Percentiles rank a stretch among this genome's conserved stretches.
phyloP scores from a whole-genome alignment of 1,284 basidiomycete species.

The Rugosomyces carneus region DNA sequence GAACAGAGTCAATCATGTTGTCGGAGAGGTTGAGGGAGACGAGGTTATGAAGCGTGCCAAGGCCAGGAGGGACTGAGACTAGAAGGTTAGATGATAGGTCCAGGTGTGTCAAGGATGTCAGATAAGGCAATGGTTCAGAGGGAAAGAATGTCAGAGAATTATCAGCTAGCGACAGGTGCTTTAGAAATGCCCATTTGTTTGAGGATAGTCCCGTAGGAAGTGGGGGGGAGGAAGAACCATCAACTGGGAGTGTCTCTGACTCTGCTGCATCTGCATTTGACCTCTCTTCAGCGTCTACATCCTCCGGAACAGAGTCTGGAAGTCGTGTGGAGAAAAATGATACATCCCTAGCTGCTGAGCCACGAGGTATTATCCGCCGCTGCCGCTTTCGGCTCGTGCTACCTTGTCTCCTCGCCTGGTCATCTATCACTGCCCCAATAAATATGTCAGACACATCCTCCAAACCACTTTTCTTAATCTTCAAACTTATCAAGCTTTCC shows the following conservation, averaged over 20 bases:
- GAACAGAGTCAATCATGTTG: slow-evolving; percentile 95
- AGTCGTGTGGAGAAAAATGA: slow-evolving; percentile 50
- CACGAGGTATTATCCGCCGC: slow-evolving; percentile 35
- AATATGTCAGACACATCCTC: slow-evolving; percentile 82
- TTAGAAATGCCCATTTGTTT: slow-evolving; percentile 74
- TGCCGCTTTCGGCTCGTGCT: slow-evolving; percentile 40
- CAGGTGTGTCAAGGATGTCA: slow-evolving; percentile 78
- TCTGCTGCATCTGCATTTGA: slow-evolving; percentile 18
- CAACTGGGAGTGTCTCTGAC: slow-evolving; percentile 15
- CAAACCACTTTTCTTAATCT: slow-evolving; percentile 71
- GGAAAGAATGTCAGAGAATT: slow-evolving; percentile 84
- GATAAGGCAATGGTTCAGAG: slow-evolving; percentile 60
- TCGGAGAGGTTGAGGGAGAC: slow-evolving; percentile 85
- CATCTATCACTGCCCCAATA: slow-evolving; percentile 70
- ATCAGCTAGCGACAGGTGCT: slow-evolving; percentile 73
- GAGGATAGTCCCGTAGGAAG: slow-evolving; percentile 44
- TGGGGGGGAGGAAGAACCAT: slow-evolving; percentile 24
- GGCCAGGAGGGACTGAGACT: slow-evolving; percentile 74
- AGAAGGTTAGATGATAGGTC: slow-evolving; percentile 90
- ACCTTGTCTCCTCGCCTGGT: slow-evolving; percentile 58
- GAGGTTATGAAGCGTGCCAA: slow-evolving; percentile 73
- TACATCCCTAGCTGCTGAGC: slow-evolving; percentile 32
- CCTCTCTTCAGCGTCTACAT: slow-evolving; percentile 32
- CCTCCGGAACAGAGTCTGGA: slow-evolving; percentile 57
- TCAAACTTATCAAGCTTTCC: slow-evolving; percentile 67